Base-by-base conservation (phyloP, 164 flowering plant species). In the Kalanchoe fedtschenkoi region DNA sequence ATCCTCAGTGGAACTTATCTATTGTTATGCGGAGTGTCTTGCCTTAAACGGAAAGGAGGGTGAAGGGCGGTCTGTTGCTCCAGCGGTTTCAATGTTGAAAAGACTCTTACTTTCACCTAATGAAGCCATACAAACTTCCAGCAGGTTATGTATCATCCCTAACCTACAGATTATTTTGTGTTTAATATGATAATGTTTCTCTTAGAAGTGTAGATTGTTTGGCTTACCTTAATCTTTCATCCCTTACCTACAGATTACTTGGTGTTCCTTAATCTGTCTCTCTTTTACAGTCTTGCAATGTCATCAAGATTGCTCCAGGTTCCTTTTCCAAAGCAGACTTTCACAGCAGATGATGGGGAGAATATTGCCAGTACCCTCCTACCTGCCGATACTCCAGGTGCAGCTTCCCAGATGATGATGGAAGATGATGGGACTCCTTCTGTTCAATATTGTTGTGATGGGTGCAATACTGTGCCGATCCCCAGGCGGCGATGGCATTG, bases 251-350 rank as follows among this genome's bases (percentile, higher is more conserved):
- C 29, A 8, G 32, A 39, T 13, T 9, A 17, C 4, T 41, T 11
- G 32, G 9, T 22, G 10, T 55, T 56, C n/a, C n/a, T n/a, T n/a
- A n/a, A n/a, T 64, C 39, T 42, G 53, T 35, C 26, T 67, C 58
- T 22, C 38, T 68, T 62, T 77, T 66, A 19, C 87, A 95, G 99
- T 80, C 74, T 95, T 84, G 99, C 99, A n/a, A 84, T 95, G 77
- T 89, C 99, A 64, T 95, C 99, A 63, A 89, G 99, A 73, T 72
- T 95, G 80, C 96, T 95, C 38, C 99, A 95, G 80, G 97, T 95
- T 72, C 99, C 99, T 51, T 95, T 91, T 71, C 99, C 99, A 67
- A 91, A 89, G 78, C 99, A 95, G 76, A 91, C 96, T 0, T 83
- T 91, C 60, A 77, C 79, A 26, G 72, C 90, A 60, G 97, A 95